Evolutionary conservation across 2,329 filamentous ascomycete species (phyloP).

Genomic region (Nemania sp.): DNA sequence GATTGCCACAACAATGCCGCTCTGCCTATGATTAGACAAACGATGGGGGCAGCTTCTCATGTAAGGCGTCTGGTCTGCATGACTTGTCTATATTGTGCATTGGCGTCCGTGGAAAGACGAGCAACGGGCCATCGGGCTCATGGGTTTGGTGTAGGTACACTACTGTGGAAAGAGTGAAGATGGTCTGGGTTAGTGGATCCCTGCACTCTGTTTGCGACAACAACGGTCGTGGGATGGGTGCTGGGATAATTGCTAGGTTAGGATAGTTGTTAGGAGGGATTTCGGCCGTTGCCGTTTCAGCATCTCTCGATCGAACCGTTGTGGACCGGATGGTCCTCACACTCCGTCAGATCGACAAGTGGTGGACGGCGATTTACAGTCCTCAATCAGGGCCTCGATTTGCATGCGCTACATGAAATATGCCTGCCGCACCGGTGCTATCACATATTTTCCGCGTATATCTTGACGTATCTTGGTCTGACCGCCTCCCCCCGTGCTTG

Average conservation of each 20-base stretch:
- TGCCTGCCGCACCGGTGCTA: background rate
- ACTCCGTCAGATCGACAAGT: slow-evolving; percentile 13
- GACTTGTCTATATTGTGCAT: slow-evolving; percentile 5
- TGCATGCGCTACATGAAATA: slow-evolving; percentile 11
- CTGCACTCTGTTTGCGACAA: too few relatives aligned
- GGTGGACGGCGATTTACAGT: slow-evolving; percentile 5
- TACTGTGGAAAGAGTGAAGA: slow-evolving; percentile 1
- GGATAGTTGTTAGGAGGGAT: slow-evolving; percentile 24
- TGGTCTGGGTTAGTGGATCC: too few relatives aligned
- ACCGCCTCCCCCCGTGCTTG: slow-evolving; percentile 13
- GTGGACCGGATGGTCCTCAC: slow-evolving; percentile 4
- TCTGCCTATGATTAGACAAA: too few relatives aligned
- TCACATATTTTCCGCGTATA: background rate
- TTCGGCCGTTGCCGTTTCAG: slow-evolving; percentile 28
- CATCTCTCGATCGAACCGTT: slow-evolving; percentile 7
- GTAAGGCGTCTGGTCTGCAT: slow-evolving; percentile 21
- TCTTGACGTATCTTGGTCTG: background rate
- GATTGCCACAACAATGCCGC: too few relatives aligned
- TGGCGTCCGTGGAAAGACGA: slow-evolving; percentile 25
- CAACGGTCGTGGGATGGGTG: slow-evolving; percentile 15
- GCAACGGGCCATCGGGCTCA: slow-evolving; percentile 7
- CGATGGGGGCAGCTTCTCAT: slow-evolving; percentile 21
- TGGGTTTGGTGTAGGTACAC: background rate
- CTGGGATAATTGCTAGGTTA: background rate
- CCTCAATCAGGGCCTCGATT: background rate